phyloP scores from a whole-genome alignment of 2,329 filamentous ascomycete species.

The Trichophyton simii region DNA sequence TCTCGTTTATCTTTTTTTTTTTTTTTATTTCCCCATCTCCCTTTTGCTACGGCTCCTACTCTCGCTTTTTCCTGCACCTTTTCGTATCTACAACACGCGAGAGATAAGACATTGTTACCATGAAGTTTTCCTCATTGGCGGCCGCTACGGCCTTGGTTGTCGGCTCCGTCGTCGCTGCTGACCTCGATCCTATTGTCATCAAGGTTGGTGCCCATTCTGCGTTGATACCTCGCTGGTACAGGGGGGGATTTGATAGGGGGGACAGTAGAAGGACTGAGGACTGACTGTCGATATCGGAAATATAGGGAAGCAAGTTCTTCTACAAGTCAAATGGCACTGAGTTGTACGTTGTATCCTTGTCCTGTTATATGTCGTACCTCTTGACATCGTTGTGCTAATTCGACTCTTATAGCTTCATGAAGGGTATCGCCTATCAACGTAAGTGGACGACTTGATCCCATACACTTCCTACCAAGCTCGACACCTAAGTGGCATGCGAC shows the following conservation, averaged over 20 bases:
- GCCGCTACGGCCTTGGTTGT: conserved; percentile 43
- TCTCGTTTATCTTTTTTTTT: neutral
- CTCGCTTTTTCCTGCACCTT: conserved; percentile 8
- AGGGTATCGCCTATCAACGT: conserved; percentile 86
- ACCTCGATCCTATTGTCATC: conserved; percentile 45
- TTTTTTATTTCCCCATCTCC: neutral
- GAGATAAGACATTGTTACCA: conserved; percentile 24
- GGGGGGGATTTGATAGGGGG: neutral
- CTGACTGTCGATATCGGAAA: conserved; percentile 6
- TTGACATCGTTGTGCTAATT: conserved; percentile 6
- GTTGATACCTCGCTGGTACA: neutral
- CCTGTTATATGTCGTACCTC: conserved; percentile 5
- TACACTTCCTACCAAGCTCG: too few relatives aligned
- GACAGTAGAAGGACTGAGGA: neutral
- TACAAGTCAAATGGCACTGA: conserved; percentile 67
- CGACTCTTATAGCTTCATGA: conserved; percentile 52
- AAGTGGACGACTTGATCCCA: conserved; percentile 15
- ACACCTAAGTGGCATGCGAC: neutral
- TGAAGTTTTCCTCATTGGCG: conserved; percentile 42
- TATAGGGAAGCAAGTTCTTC: conserved; percentile 73
- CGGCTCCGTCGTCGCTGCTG: conserved; percentile 35
- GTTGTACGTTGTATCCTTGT: conserved; percentile 38
- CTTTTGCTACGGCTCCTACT: conserved; percentile 1
- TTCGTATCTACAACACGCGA: neutral
- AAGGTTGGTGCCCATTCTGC: conserved; percentile 43